Evolutionary conservation across 345 rosid genomes (phyloP).

Genomic region (Salix suchowensis): DNA sequence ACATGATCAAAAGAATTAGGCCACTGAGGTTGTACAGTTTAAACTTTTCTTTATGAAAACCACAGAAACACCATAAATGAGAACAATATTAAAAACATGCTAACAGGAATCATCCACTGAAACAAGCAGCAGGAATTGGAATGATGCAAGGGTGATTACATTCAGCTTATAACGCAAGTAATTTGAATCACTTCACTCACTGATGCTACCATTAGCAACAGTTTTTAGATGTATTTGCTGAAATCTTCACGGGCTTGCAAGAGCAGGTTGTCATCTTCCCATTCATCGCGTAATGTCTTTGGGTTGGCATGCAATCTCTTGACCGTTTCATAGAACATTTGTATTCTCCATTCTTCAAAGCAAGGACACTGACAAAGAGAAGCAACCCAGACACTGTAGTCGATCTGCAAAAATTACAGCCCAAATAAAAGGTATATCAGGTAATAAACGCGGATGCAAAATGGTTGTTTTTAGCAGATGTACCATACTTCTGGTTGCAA

Average conservation of each 20-base stretch:
- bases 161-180: too few relatives aligned
- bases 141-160: too few relatives aligned
- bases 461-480: neutral
- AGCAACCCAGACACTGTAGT: slow-evolving; percentile 58
- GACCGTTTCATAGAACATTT: slow-evolving; percentile 28
- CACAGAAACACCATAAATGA: too few relatives aligned
- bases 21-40: too few relatives aligned
- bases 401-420: slow-evolving; percentile 32
- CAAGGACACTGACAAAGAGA: slow-evolving; percentile 29
- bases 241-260: slow-evolving; percentile 51
- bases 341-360: slow-evolving; percentile 50
- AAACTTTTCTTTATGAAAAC: too few relatives aligned
- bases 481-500: neutral
- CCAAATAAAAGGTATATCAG: neutral
- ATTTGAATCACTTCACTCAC: neutral
- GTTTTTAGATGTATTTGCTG: neutral
- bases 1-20: too few relatives aligned
- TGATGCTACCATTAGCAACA: neutral
- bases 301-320: slow-evolving; percentile 16
- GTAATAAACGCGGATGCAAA: neutral
- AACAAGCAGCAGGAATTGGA: too few relatives aligned
- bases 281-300: slow-evolving; percentile 50
- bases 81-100: too few relatives aligned
- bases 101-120: too few relatives aligned
- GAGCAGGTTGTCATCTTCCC: slow-evolving; percentile 53